Evolutionary conservation across 257 asterid species (phyloP), one percentile per base, ranked within the genome.

Genomic region (Galeopsis tetrahit): DNA sequence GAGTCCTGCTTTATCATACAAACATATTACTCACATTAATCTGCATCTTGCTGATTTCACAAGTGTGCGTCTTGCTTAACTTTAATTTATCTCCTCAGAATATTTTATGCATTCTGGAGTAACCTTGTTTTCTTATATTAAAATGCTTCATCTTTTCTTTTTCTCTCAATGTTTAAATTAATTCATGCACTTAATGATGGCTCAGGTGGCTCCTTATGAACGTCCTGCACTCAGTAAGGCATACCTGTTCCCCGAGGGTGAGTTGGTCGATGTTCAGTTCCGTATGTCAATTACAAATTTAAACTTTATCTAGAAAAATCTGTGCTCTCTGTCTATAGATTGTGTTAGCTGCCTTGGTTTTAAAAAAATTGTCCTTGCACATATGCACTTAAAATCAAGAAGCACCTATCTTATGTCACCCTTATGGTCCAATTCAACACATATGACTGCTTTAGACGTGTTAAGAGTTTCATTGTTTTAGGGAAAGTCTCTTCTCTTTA

Each of bases 171-270:
- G 32, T 15, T 52, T 10, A 46, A 55, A 35, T 75, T 68, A 69
- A 70, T 38, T n/a, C 39, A 21, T 21, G 35, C 40, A 15, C 66
- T 71, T 68, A 65, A 60, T 82, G 80, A 66, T 80, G 66, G 70
- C 80, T 72, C 85, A 94, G 98, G 98, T 94, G 75, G 99, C 99
- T 83, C 97, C 99, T 43, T 94, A 91, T 83, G 98, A 94, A 85
- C 97, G 98, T 35, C 98, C 98, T 35, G 97, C 98, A 28, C 95
- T 94, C 61, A 91, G 99, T 83, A 94, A 94, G 80, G 97, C 86
- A 56, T 94, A 94, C 85, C 88, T 94, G 66, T 91, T 91, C 66
- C 98, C 98, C 35, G 89, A 94, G 81, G 98, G 98, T 89, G 79
- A 85, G 95, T 85, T 73, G 52, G 17, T 72, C 73, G 63, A 10